Percentiles rank a stretch among this genome's conserved stretches.
These are phyloP conservation scores for Polygonum aviculare DNA, from an alignment of 148 eudicot genomes.

Conservation along the genomic window DNA sequence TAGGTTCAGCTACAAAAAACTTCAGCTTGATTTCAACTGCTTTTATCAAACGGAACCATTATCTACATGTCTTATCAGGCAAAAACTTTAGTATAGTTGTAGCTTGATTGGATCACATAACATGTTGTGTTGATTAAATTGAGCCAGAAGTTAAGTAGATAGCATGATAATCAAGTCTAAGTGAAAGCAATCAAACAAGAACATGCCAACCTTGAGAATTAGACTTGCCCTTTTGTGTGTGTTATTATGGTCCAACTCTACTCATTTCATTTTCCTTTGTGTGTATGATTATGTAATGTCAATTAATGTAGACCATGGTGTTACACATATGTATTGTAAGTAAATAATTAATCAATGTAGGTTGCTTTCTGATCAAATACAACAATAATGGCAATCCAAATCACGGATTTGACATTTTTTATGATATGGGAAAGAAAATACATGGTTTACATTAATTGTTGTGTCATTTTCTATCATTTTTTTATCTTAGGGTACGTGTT, in stretches of 20 bases:
- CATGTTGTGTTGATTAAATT: not conserved
- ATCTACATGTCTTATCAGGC: not conserved
- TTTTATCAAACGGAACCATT: no score
- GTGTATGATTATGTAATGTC: not conserved
- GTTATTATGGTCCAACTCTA: not conserved
- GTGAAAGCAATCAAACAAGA: conserved; percentile 4
- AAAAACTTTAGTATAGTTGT: conserved; percentile 2
- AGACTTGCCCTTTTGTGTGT: conserved; percentile 7
- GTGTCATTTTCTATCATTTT: not conserved
- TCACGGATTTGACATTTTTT: conserved; percentile 2
- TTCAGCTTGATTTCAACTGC: no score
- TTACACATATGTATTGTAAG: not conserved
- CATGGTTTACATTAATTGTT: conserved; percentile 6
- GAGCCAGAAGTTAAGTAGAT: not conserved
- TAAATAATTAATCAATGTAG: conserved; percentile 5
- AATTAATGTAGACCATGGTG: conserved; percentile 6
- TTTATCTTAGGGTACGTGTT: not conserved
- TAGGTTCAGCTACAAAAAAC: no score
- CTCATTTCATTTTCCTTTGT: conserved; percentile 2
- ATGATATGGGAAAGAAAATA: not conserved
- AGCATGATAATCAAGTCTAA: not conserved
- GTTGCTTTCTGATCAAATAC: conserved; percentile 4
- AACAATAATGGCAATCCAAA: not conserved
- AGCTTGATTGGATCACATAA: not conserved
- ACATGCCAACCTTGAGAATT: conserved; percentile 9